A percentile compares a stretch with the other conserved stretches of the same genome.
phyloP scores from a whole-genome alignment of 1,284 basidiomycete genomes.

The Sporisorium scitamineum region DNA sequence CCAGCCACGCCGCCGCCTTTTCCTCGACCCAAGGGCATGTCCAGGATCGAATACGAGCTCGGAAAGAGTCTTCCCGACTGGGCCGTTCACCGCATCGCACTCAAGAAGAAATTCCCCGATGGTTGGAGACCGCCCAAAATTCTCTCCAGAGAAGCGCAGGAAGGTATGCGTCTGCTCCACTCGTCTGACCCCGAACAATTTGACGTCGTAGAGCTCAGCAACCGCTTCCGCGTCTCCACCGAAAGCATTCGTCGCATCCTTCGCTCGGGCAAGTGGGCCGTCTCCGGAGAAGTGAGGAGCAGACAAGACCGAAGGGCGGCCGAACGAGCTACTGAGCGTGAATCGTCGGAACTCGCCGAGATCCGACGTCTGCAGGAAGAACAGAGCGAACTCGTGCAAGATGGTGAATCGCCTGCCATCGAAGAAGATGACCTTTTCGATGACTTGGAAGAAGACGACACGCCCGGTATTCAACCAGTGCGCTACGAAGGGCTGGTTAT shows the following conservation, averaged over 20 bases:
- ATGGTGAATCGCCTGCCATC: constrained; percentile 37
- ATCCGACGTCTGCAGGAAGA: constrained; percentile 33
- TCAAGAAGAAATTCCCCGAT: constrained; percentile 58
- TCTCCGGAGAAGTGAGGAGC: constrained; percentile 30
- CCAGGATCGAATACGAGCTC: constrained; percentile 58
- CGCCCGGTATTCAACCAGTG: constrained; percentile 45
- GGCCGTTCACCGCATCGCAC: constrained; percentile 59
- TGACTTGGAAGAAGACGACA: constrained; percentile 27
- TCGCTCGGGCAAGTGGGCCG: constrained; percentile 38
- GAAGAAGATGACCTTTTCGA: constrained; percentile 26
- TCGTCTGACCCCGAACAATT: constrained; percentile 63
- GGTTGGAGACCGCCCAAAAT: constrained; percentile 66
- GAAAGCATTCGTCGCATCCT: constrained; percentile 66
- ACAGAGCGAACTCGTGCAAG: constrained; percentile 34
- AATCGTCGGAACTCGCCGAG: constrained; percentile 37
- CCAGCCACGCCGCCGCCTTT: neutral
- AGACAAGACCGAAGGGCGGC: constrained; percentile 45
- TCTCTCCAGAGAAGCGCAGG: constrained; percentile 65
- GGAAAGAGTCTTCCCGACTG: constrained; percentile 56
- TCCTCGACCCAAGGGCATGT: constrained; percentile 58
- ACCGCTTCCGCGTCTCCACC: constrained; percentile 58
- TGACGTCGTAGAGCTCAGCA: constrained; percentile 39
- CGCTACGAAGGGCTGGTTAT: constrained; percentile 62
- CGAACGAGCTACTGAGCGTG: constrained; percentile 37
- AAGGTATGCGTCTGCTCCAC: constrained; percentile 62